A percentile compares a stretch with the other conserved stretches of the same genome.
Evolutionary conservation across 352 stramenopile species (phyloP).

Genomic region (Stramenopiles sp.): DNA sequence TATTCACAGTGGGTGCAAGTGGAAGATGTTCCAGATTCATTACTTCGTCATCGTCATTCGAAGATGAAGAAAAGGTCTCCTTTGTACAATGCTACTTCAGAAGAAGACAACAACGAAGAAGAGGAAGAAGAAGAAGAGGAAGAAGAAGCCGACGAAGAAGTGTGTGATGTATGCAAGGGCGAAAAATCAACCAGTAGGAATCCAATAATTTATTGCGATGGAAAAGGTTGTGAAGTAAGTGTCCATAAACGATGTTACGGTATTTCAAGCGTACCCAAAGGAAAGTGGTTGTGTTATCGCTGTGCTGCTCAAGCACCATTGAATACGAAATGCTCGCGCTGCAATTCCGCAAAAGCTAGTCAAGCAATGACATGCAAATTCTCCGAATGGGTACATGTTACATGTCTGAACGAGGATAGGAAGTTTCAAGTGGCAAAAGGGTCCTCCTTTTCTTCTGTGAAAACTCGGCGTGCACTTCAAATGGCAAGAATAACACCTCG

Average conservation of each 20-base stretch:
- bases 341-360: background rate
- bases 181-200: background rate
- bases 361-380: background rate
- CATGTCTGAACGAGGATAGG: background rate
- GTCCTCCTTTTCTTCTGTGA: no score
- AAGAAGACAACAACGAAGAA: background rate
- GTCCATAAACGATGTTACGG: background rate
- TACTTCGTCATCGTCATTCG: no score
- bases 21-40: background rate
- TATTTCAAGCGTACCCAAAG: background rate
- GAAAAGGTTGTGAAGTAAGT: background rate
- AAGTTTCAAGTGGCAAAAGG: no score
- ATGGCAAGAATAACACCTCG: conserved; percentile 1
- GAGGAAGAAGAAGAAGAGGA: background rate
- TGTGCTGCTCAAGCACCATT: background rate
- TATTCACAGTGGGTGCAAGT: background rate
- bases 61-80: no score
- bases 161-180: background rate
- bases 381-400: background rate
- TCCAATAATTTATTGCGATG: background rate
- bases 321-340: background rate
- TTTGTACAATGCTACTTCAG: background rate
- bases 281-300: background rate
- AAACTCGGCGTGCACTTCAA: background rate
- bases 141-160: background rate